A percentile compares a stretch with the other conserved stretches of the same genome.
Conservation (phyloP, 768 basidiomycete species). For the Trametes maxima region DNA sequence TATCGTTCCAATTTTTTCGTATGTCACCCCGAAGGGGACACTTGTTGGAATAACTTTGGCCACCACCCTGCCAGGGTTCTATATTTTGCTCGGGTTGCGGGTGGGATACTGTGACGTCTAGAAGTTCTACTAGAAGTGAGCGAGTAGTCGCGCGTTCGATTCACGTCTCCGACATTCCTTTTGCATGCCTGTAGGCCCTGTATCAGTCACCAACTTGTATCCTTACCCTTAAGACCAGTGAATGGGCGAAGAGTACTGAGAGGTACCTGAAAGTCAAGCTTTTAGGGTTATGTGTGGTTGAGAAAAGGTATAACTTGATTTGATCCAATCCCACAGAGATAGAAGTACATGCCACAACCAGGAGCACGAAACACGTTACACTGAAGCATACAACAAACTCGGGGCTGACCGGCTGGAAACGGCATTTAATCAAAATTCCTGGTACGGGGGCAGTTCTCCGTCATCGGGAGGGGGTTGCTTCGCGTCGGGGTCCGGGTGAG, state of each 20-base stretch:
- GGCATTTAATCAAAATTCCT: slow-evolving; percentile 36
- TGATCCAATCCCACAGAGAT: not conserved
- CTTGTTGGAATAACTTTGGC: not conserved
- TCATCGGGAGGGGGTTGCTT: slow-evolving; percentile 29
- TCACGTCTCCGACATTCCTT: slow-evolving; percentile 1
- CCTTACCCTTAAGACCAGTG: no score
- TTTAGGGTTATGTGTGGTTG: no score
- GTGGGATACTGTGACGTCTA: not conserved
- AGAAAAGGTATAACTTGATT: no score
- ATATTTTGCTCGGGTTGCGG: not conserved
- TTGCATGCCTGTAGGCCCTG: not conserved
- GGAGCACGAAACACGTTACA: not conserved
- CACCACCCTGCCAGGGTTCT: not conserved
- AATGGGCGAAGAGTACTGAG: no score
- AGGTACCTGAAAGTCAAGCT: no score
- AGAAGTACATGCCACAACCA: not conserved
- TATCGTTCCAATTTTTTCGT: slow-evolving; percentile 99
- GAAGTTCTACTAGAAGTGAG: no score
- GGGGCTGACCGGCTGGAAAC: not conserved
- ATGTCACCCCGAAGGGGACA: slow-evolving; percentile 92
- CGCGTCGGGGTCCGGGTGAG: slow-evolving; percentile 3
- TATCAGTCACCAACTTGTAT: no score
- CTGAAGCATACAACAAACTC: not conserved
- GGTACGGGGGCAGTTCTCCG: slow-evolving; percentile 47
- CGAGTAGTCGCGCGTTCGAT: not conserved